Evolutionary conservation across 2,329 filamentous ascomycete genomes (phyloP).

Genomic region (Pseudohalonectria lignicola): DNA sequence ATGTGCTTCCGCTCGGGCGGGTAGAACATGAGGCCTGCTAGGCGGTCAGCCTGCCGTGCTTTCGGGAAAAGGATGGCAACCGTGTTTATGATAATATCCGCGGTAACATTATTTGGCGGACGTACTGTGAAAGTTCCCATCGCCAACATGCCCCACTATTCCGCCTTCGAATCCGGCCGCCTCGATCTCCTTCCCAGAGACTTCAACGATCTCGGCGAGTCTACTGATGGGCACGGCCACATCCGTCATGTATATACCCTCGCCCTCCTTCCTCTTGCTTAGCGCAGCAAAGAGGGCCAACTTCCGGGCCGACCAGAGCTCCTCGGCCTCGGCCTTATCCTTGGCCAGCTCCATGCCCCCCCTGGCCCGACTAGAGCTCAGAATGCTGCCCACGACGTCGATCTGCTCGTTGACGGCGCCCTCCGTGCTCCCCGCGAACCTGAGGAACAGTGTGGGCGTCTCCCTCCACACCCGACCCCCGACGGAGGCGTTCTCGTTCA

Average conservation of each 20-base stretch:
- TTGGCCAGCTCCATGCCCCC: slow-evolving; percentile 70
- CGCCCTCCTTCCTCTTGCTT: slow-evolving; percentile 51
- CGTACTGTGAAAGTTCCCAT: slow-evolving; percentile 51
- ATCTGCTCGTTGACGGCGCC: slow-evolving; percentile 70
- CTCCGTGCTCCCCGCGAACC: slow-evolving; percentile 67
- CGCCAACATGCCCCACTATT: slow-evolving; percentile 63
- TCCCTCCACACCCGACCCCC: slow-evolving; percentile 60
- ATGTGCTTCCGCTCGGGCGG: slow-evolving; percentile 55
- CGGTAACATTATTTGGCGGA: background rate
- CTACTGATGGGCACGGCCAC: slow-evolving; percentile 73
- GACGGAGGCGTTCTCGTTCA: slow-evolving; percentile 54
- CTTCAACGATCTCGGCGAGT: slow-evolving; percentile 65
- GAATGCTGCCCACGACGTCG: slow-evolving; percentile 50
- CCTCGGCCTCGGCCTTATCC: slow-evolving; percentile 56
- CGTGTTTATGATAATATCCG: background rate
- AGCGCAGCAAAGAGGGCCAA: slow-evolving; percentile 75
- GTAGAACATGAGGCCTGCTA: slow-evolving; percentile 41
- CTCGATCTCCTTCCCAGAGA: slow-evolving; percentile 61
- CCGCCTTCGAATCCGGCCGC: slow-evolving; percentile 63
- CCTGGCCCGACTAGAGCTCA: slow-evolving; percentile 48
- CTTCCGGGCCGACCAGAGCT: slow-evolving; percentile 77
- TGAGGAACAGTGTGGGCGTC: slow-evolving; percentile 72
- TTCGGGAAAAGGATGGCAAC: background rate
- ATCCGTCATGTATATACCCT: slow-evolving; percentile 76
- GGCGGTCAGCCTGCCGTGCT: background rate